Evolutionary conservation across 805 yeast species (phyloP), one percentile per base, ranked within the genome.

Genomic region (Yarrowia sp.): DNA sequence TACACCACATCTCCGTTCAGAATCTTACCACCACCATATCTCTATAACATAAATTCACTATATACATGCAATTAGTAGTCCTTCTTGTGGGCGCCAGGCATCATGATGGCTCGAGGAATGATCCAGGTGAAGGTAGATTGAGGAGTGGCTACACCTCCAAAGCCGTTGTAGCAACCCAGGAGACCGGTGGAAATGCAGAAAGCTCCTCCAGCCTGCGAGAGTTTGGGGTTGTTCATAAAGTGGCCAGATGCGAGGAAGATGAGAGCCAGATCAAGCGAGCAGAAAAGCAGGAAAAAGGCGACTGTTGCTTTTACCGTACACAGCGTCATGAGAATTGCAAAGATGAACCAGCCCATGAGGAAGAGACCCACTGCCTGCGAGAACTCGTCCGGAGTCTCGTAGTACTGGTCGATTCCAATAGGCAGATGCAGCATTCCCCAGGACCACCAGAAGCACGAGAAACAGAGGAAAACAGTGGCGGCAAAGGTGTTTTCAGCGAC

Each of bases 401-500:
- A 79, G 1, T 80, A 80, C 1, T 76, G 75, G 2, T 70, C 73
- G 38, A 85, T 80, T 19, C 83, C 83, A 71, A 84, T 84, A 9
- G 82, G 82, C 63, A 82, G 79, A 64, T 71, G 72, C 63, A 86
- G 79, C 4, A 86, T 86, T 66, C 83, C 88, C 76, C 81, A 85
- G 12, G 85, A 75, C 77, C 84, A 80, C 90, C 90, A 86, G 74
- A 85, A 86, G 0, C 85, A 87, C 44, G 86, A 89, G 67, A 35
- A 79, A 16, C 38, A 26, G 52, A 41, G 35, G 36, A 85, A 76
- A 67, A 38, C 80, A 75, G 83, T 77, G 44, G 83, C 87, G 80
- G 87, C 88, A 75, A 85, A 85, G 41, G 87, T 82, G 74, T 83
- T 83, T 68, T 85, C 88, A 28, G 81, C 77, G n/a, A 84, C 85